These are phyloP conservation scores for Sugiyamaella valdiviana DNA, from an alignment of 805 yeast genomes.

Conservation along the genomic window DNA sequence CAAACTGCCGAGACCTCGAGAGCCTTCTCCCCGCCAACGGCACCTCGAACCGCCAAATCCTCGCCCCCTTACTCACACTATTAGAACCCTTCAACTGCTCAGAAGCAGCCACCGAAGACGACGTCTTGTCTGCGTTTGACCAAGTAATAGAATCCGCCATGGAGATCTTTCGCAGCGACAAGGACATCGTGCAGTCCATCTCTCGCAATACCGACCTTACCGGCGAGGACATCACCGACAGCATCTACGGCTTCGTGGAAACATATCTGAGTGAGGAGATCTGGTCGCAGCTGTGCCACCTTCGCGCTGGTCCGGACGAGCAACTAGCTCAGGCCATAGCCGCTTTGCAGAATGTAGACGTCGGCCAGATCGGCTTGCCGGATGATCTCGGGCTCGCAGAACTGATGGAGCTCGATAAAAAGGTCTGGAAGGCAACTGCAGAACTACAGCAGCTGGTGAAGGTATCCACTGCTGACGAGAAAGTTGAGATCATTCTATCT, in stretches of 20 bases:
- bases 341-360: conserved; percentile 31
- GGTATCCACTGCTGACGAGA: conserved; percentile 25
- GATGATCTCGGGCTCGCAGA: conserved; percentile 23
- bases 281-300: conserved; percentile 45
- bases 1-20: conserved; percentile 27
- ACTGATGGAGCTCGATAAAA: conserved; percentile 35
- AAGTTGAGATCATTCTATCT: conserved; percentile 36
- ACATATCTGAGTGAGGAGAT: conserved; percentile 56
- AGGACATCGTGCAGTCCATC: conserved; percentile 23
- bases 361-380: conserved; percentile 41
- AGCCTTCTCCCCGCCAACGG: conserved; percentile 39
- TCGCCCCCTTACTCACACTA: conserved; percentile 35
- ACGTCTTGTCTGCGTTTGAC: conserved; percentile 29
- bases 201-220: conserved; percentile 24
- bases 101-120: conserved; percentile 27
- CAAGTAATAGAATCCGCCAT: conserved; percentile 31
- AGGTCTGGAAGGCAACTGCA: conserved; percentile 46
- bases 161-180: conserved; percentile 32
- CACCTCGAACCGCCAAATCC: conserved; percentile 33
- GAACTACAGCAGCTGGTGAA: conserved; percentile 43
- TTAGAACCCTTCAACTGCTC: conserved; percentile 37
- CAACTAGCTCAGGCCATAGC: conserved; percentile 22
- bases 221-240: conserved; percentile 37
- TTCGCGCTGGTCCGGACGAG: conserved; percentile 26
- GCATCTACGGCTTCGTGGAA: conserved; percentile 69